phyloP scores from a whole-genome alignment of 2,329 filamentous ascomycete species.

The Hymenoscyphus scutula region DNA sequence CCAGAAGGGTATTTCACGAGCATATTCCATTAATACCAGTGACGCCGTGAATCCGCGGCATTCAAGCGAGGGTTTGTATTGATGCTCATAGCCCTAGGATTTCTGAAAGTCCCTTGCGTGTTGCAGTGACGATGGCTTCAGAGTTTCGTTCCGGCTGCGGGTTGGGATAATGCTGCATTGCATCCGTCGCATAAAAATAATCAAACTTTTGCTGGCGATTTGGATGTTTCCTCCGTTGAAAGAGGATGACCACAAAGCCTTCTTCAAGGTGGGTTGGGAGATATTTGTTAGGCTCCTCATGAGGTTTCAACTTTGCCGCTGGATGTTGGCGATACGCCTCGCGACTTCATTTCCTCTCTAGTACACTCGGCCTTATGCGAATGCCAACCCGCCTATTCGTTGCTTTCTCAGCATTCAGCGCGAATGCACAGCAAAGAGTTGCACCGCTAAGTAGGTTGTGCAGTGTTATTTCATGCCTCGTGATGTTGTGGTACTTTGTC shows the following conservation, averaged over 20 bases:
- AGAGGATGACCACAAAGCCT: too few relatives aligned
- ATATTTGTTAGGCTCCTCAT: neutral
- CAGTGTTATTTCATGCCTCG: neutral
- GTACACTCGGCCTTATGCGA: neutral
- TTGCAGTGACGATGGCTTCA: neutral
- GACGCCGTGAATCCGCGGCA: neutral
- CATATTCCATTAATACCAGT: neutral
- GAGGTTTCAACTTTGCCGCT: slow-evolving; percentile 3
- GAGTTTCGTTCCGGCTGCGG: neutral
- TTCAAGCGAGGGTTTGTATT: neutral
- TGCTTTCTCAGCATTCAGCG: neutral
- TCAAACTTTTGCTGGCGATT: neutral
- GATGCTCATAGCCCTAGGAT: neutral
- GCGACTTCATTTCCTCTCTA: neutral
- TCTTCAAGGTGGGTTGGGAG: neutral
- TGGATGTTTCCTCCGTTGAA: neutral
- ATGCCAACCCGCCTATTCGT: neutral
- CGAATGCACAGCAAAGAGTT: neutral
- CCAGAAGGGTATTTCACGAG: neutral
- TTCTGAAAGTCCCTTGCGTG: neutral
- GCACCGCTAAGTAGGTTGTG: neutral
- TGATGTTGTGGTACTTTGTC: neutral
- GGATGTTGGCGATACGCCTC: neutral
- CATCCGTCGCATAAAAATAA: neutral
- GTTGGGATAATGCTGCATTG: neutral